phyloP scores from a whole-genome alignment of 345 rosid species.

The Euphorbia peplus region DNA sequence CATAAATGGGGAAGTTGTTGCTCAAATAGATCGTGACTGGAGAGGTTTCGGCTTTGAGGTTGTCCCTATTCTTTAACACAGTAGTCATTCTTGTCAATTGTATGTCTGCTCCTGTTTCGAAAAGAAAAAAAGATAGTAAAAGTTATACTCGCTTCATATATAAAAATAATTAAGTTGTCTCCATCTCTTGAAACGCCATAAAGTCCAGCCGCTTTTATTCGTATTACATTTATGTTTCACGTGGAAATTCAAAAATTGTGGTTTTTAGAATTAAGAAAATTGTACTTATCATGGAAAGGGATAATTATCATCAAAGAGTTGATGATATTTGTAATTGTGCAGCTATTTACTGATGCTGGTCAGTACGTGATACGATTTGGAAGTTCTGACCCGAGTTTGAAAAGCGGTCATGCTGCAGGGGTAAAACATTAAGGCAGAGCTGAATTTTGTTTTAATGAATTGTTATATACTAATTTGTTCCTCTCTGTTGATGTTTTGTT shows the following conservation, averaged over 20 bases:
- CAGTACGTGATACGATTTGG: conserved; percentile 95
- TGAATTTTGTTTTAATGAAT: background rate
- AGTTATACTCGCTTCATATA: background rate
- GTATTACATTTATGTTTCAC: background rate
- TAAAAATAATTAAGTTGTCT: no score
- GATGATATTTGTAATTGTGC: conserved; percentile 14
- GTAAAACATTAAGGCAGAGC: conserved; percentile 33
- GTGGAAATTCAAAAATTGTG: no score
- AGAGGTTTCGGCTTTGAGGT: conserved; percentile 99
- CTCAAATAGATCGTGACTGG: conserved; percentile 92
- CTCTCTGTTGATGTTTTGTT: conserved; percentile 2
- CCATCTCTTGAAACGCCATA: background rate
- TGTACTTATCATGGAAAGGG: no score
- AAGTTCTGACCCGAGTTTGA: conserved; percentile 52
- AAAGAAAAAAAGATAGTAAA: background rate
- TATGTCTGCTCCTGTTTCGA: background rate
- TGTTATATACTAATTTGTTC: background rate
- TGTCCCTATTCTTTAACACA: conserved; percentile 11
- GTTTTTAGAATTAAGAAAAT: no score
- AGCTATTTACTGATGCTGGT: conserved; percentile 98
- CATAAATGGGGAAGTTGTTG: conserved; percentile 69
- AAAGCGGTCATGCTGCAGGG: conserved; percentile 51
- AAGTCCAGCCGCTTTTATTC: background rate
- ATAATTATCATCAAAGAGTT: background rate
- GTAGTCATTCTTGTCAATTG: background rate